These are phyloP conservation scores for Fomitopsis serialis DNA, from an alignment of 768 basidiomycete species.

Conservation along the genomic window DNA sequence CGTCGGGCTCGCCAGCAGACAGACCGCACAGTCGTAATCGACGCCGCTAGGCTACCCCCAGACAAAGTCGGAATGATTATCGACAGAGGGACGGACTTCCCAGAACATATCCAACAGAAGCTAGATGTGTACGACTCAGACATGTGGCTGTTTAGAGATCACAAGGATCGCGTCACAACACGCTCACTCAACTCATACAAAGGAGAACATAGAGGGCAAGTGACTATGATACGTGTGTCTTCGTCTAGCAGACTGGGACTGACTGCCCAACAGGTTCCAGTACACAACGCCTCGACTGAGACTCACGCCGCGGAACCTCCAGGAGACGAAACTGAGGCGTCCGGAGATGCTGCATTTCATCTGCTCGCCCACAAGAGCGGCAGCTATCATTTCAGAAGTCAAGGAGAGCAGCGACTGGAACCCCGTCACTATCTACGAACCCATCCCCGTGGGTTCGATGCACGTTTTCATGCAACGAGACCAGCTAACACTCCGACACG, in stretches of 20 bases:
- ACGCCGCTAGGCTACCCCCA: conserved; percentile 74
- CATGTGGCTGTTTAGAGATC: conserved; percentile 76
- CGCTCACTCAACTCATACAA: conserved; percentile 68
- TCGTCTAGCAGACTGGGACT: conserved; percentile 6
- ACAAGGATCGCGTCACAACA: conserved; percentile 53
- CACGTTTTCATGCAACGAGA: not conserved
- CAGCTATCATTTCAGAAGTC: conserved; percentile 61
- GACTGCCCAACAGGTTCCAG: conserved; percentile 49
- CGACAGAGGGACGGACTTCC: conserved; percentile 78
- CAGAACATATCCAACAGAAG: conserved; percentile 44
- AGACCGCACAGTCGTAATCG: no score
- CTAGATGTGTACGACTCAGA: conserved; percentile 61
- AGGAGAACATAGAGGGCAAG: conserved; percentile 69
- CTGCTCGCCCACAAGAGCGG: conserved; percentile 74
- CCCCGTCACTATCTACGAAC: conserved; percentile 75
- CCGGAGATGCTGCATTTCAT: conserved; percentile 72
- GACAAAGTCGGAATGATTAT: conserved; percentile 74
- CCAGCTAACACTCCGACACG: conserved; percentile 2
- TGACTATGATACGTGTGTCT: conserved; percentile 1
- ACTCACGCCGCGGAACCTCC: conserved; percentile 66
- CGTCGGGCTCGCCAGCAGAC: no score
- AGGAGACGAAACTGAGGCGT: conserved; percentile 42
- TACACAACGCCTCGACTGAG: conserved; percentile 72
- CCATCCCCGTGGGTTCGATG: conserved; percentile 63
- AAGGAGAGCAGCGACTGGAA: conserved; percentile 48